phyloP scores from a whole-genome alignment of 345 rosid species.

The Pugionium dolabratum region DNA sequence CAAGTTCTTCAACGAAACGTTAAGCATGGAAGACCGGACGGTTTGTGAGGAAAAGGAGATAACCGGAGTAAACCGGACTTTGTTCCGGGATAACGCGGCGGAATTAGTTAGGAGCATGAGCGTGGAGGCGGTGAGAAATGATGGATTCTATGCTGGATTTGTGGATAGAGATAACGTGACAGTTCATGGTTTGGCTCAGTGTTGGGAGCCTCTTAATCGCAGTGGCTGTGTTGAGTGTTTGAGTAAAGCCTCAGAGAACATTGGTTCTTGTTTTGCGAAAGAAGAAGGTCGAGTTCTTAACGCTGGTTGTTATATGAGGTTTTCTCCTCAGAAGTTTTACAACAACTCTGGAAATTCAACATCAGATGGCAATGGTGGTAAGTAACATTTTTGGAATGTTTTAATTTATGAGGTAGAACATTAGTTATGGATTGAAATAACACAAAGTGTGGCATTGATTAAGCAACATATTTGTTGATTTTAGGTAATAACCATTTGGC shows the following conservation, averaged over 20 bases:
- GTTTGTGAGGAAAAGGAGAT: conserved; percentile 48
- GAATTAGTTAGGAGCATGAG: conserved; percentile 63
- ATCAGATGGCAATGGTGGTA: conserved; percentile 39
- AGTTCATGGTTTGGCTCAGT: conserved; percentile 88
- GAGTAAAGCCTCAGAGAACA: conserved; percentile 42
- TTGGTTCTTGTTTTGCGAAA: conserved; percentile 53
- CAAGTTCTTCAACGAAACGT: conserved; percentile 61
- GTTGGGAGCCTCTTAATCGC: conserved; percentile 61
- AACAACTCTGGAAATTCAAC: conserved; percentile 52
- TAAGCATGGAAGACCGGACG: conserved; percentile 43
- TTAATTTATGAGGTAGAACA: no score
- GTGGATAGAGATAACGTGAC: conserved; percentile 53
- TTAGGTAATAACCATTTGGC: conserved; percentile 52
- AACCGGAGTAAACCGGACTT: conserved; percentile 54
- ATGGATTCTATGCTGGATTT: conserved; percentile 64
- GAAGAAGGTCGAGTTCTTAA: conserved; percentile 72
- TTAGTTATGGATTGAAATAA: no score
- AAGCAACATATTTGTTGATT: conserved; percentile 1
- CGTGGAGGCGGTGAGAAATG: conserved; percentile 48
- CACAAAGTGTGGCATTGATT: conserved; percentile 1
- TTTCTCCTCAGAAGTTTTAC: conserved; percentile 65
- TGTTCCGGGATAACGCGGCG: conserved; percentile 49
- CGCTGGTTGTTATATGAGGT: conserved; percentile 83
- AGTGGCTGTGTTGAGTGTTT: conserved; percentile 61
- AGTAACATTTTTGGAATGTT: conserved; percentile 22